Percentiles rank a stretch among this genome's conserved stretches.
Conservation (phyloP, 805 yeast genomes). For the Saturnispora ahearnii region DNA sequence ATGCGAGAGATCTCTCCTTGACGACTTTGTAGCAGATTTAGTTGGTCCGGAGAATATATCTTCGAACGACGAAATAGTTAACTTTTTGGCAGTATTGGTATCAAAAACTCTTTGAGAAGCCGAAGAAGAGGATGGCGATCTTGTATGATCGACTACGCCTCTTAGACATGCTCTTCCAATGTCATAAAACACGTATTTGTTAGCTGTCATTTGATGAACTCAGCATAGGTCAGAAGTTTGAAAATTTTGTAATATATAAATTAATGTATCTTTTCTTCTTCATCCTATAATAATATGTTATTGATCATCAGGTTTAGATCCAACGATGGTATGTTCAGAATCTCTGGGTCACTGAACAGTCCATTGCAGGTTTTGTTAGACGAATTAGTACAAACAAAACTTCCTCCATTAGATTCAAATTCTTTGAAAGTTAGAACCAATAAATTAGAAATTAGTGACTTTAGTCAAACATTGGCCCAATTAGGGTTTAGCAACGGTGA, state of each 20-base stretch:
- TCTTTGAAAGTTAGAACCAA: conserved; percentile 1
- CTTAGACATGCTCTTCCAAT: conserved; percentile 8
- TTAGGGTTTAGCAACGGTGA: conserved; percentile 54
- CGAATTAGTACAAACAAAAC: conserved; percentile 21
- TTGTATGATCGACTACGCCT: conserved; percentile 1
- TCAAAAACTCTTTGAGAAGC: conserved; percentile 19
- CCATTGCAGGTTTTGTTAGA: conserved; percentile 19
- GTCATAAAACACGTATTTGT: conserved; percentile 9
- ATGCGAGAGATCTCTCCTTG: conserved; percentile 31
- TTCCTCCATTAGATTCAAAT: conserved; percentile 21
- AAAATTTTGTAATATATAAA: not conserved
- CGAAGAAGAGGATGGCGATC: conserved; percentile 7
- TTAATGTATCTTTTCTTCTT: not conserved
- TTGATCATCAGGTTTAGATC: conserved; percentile 73
- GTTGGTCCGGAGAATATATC: conserved; percentile 25
- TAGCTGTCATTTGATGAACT: not conserved
- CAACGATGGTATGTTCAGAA: conserved; percentile 74
- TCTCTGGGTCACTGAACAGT: conserved; percentile 28
- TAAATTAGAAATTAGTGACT: conserved; percentile 1
- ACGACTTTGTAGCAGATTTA: conserved; percentile 27
- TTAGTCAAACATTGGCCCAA: conserved; percentile 25
- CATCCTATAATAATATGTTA: not conserved
- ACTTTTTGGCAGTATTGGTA: conserved; percentile 13
- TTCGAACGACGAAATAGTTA: conserved; percentile 15
- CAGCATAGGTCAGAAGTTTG: not conserved